Percentiles rank a stretch among this genome's conserved stretches.
Evolutionary conservation across 2,329 filamentous ascomycete species (phyloP).

Genomic region (Didymella keratinophila): DNA sequence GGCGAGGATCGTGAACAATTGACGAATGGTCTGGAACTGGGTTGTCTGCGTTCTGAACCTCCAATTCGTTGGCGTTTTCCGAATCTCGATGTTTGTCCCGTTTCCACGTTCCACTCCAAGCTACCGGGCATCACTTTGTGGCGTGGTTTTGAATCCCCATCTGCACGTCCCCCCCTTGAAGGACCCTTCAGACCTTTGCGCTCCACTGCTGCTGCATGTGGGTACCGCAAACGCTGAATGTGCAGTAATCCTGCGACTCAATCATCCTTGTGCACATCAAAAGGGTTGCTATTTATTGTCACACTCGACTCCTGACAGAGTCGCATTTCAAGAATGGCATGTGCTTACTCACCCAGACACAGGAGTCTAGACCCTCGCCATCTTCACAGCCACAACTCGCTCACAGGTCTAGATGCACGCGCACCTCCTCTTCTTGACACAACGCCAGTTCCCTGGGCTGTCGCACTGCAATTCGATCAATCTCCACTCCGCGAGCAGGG

Average conservation of each 20-base stretch:
- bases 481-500: not conserved
- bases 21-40: constrained; percentile 7
- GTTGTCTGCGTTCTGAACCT: not conserved
- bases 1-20: constrained; percentile 16
- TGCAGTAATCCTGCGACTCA: not conserved
- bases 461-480: not conserved
- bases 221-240: not conserved
- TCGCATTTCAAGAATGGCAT: constrained; percentile 8
- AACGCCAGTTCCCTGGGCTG: not conserved
- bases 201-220: not conserved
- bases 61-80: not conserved
- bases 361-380: constrained; percentile 5
- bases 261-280: not conserved
- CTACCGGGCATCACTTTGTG: not conserved
- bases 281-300: not conserved
- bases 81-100: constrained; percentile 1
- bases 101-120: not conserved
- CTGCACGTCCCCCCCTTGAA: not conserved
- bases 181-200: not conserved
- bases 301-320: not conserved
- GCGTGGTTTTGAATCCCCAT: constrained; percentile 2
- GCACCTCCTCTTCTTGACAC: not conserved
- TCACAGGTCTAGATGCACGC: constrained; percentile 12
- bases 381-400: constrained; percentile 1
- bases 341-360: constrained; percentile 11